Evolutionary conservation across 768 basidiomycete species (phyloP), one percentile per base, ranked within the genome.

Genomic region (Rhodotorula babjevae): DNA sequence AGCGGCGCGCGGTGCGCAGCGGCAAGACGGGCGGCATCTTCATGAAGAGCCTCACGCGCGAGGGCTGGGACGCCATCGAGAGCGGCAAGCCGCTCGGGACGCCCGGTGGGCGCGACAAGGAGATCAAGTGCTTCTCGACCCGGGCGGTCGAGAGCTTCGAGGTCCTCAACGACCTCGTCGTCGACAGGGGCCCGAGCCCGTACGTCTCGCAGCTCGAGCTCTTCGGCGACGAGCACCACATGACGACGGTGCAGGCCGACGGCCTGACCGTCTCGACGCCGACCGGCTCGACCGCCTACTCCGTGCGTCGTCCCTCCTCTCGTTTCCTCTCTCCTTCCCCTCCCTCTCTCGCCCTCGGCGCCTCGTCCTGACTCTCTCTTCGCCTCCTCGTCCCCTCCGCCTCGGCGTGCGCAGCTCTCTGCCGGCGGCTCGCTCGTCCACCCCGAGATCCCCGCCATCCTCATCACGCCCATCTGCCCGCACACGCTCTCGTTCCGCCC

Each of bases 181-280:
- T 99, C 52, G 96, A 99, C 80, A 87, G 96, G 65, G 96, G 96
- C 12, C 96, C 96, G 56, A 96, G 93, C 81, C 96, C 96, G 14
- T 99, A 93, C 81, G 94, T 99, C 79, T 93, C 91, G 79, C 84
- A 92, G 77, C 83, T 99, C 72, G 96, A 99, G 81, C 85, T 99
- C 23, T 99, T 99, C 78, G 96, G 93, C 71, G 96, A 99, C 79
- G 95, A 99, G 75, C 92, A 99, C 81, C 96, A 98, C 83, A 89
- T 99, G 86, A 99, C 96, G 2, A 99, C 96, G 4, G 96, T 98
- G 6, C 96, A 98, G 82, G 96, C 94, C 0, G 96, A 99, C 78
- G 96, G 96, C 21, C 83, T 99, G 56, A 92, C 91, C 44, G 89
- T 99, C 25, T 89, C 89, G 33, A 99, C 96, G 0, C 96, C 96